These are phyloP conservation scores for Suillus spraguei DNA, from an alignment of 768 basidiomycete genomes.

Conservation along the genomic window DNA sequence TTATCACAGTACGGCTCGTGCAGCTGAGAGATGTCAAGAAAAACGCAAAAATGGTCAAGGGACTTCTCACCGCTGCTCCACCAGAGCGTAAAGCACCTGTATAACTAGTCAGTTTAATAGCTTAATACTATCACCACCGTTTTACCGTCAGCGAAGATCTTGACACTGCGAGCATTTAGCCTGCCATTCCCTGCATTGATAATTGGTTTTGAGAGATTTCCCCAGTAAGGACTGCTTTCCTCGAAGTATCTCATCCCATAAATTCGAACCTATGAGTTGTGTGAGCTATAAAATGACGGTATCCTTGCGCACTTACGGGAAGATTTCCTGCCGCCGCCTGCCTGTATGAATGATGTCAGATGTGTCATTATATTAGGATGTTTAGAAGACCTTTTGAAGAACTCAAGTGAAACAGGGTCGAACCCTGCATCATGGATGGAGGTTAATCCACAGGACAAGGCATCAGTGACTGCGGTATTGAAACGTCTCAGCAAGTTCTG, in stretches of 20 bases:
- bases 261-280: slow-evolving; percentile 60
- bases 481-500: slow-evolving; percentile 63
- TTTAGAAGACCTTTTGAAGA: slow-evolving; percentile 62
- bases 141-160: slow-evolving; percentile 68
- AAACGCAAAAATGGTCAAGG: background rate
- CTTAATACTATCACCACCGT: background rate
- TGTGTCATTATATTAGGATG: slow-evolving; percentile 4
- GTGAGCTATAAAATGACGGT: slow-evolving; percentile 13
- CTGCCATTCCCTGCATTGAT: slow-evolving; percentile 60
- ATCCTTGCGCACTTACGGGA: slow-evolving; percentile 47
- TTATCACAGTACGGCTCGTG: slow-evolving; percentile 84
- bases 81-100: slow-evolving; percentile 85
- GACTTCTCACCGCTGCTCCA: slow-evolving; percentile 72
- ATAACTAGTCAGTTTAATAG: slow-evolving; percentile 4
- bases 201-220: slow-evolving; percentile 59
- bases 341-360: slow-evolving; percentile 39
- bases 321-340: slow-evolving; percentile 60
- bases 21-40: slow-evolving; percentile 44
- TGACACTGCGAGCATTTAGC: slow-evolving; percentile 73
- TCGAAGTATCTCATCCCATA: slow-evolving; percentile 79
- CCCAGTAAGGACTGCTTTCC: slow-evolving; percentile 71
- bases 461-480: slow-evolving; percentile 63
- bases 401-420: slow-evolving; percentile 65
- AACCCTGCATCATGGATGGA: slow-evolving; percentile 87
- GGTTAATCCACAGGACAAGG: slow-evolving; percentile 72